A percentile compares a stretch with the other conserved stretches of the same genome.
Evolutionary conservation across 2,329 filamentous ascomycete genomes (phyloP).

Genomic region (Monosporascus sp.): DNA sequence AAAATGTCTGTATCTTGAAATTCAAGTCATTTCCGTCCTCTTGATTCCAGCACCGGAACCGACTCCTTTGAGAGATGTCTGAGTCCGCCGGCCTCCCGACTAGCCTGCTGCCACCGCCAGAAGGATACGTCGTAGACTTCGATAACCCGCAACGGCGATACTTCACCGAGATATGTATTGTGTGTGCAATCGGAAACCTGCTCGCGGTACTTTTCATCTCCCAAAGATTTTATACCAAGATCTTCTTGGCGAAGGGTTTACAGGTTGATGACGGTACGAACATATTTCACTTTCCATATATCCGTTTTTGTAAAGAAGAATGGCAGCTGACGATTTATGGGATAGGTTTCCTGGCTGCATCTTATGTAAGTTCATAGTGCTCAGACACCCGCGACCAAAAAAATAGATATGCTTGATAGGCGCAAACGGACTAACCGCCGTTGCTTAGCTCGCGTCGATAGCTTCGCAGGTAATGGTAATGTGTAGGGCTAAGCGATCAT

Average conservation of each 20-base stretch:
- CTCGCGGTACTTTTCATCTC: background rate
- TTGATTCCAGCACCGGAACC: too few species aligned
- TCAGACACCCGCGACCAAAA: background rate
- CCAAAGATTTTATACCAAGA: conserved; percentile 4
- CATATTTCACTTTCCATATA: too few species aligned
- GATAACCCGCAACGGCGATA: background rate
- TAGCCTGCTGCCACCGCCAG: conserved; percentile 3
- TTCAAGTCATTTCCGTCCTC: too few species aligned
- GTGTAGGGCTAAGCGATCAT: background rate
- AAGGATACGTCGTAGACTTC: conserved; percentile 6
- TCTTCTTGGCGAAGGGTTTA: background rate
- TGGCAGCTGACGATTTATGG: too few species aligned
- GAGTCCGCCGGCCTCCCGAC: background rate
- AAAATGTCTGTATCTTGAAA: too few species aligned
- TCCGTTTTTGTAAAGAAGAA: too few species aligned
- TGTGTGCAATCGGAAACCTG: background rate
- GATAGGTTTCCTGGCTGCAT: background rate
- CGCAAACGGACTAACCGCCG: background rate
- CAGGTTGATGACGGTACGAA: conserved; percentile 5
- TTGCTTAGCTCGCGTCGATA: background rate
- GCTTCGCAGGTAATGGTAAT: background rate
- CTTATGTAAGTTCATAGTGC: background rate
- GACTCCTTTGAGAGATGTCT: too few species aligned
- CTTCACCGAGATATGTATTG: background rate
- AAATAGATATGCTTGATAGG: background rate